Evolutionary conservation across 163 green algal species (phyloP).

Genomic region (Chloromonas sp.): DNA sequence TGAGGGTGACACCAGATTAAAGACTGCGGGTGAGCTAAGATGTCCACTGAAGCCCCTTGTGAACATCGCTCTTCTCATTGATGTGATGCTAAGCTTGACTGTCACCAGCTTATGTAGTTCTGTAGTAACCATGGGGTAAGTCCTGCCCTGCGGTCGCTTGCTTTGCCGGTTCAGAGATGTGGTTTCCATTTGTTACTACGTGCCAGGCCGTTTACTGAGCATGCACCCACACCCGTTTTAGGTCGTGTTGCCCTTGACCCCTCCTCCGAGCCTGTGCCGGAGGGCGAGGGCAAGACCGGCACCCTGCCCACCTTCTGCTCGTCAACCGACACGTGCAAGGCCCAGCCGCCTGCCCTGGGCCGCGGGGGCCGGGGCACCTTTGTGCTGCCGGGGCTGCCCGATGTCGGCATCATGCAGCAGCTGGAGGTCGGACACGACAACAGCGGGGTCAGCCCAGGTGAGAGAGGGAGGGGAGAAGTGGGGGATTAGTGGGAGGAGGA

Average conservation of each 20-base stretch:
- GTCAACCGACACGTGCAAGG: background rate
- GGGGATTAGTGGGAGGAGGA: background rate
- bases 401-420: slow-evolving; percentile 49
- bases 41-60: too few relatives aligned
- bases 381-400: slow-evolving; percentile 27
- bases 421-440: slow-evolving; percentile 60
- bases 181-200: too few relatives aligned
- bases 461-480: background rate
- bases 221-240: too few relatives aligned
- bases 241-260: background rate
- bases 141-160: too few relatives aligned
- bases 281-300: background rate
- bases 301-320: slow-evolving; percentile 14
- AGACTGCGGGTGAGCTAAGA: too few relatives aligned
- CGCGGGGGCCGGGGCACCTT: slow-evolving; percentile 37
- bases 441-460: slow-evolving; percentile 24
- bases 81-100: too few relatives aligned
- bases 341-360: background rate
- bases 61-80: too few relatives aligned
- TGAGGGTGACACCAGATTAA: too few relatives aligned
- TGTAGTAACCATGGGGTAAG: too few relatives aligned
- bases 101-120: too few relatives aligned
- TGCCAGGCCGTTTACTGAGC: too few relatives aligned
- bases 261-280: background rate
- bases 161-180: too few relatives aligned